These are phyloP conservation scores for Berkeleyomyces basicola DNA, from an alignment of 2,329 filamentous ascomycete species.

Conservation along the genomic window DNA sequence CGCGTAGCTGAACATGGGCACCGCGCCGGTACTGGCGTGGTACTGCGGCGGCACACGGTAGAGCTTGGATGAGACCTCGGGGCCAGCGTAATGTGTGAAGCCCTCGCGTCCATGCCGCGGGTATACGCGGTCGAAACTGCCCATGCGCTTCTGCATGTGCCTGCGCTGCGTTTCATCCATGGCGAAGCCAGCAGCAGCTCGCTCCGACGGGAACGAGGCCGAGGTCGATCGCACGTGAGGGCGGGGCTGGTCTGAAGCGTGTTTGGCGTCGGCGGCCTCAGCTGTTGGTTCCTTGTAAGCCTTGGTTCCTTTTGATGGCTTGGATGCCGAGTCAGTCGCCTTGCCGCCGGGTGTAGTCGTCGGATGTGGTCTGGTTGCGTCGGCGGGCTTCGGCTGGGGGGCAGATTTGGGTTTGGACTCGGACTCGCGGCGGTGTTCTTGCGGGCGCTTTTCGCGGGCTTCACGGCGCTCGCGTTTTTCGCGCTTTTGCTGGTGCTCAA, in stretches of 20 bases:
- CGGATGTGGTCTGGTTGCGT: background rate
- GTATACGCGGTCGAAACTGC: conserved; percentile 3
- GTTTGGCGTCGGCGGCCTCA: background rate
- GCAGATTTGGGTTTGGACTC: background rate
- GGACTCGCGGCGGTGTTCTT: background rate
- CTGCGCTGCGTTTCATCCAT: background rate
- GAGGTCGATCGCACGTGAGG: conserved; percentile 8
- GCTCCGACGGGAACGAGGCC: conserved; percentile 5
- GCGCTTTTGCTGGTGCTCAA: conserved; percentile 1
- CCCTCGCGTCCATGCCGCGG: background rate
- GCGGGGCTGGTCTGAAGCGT: background rate
- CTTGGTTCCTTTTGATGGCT: background rate
- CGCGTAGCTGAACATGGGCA: background rate
- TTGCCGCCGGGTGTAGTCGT: background rate
- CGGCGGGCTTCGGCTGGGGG: background rate
- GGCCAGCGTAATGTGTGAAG: background rate
- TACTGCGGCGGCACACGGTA: background rate
- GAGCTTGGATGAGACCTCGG: background rate
- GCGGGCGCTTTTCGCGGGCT: background rate
- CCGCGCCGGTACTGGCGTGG: background rate
- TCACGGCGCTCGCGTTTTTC: conserved; percentile 1
- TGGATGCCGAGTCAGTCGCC: background rate
- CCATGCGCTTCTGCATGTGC: conserved; percentile 3
- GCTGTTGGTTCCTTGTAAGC: background rate
- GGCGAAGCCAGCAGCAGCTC: background rate